Conservation (phyloP, 2,329 filamentous ascomycete genomes). For the Colletotrichum lupini region DNA sequence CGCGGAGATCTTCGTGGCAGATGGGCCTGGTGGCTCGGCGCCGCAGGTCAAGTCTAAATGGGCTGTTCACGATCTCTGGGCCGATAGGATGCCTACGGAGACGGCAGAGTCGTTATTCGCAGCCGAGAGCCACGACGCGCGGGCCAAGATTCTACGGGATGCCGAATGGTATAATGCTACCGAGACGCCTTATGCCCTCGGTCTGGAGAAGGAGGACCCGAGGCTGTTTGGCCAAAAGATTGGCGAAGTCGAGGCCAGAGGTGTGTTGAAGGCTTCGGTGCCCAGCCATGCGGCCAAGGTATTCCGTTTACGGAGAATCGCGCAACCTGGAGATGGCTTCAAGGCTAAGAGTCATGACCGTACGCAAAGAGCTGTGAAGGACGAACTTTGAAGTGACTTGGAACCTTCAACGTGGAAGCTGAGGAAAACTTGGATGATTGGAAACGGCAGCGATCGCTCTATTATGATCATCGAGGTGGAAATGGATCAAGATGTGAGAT, state of each 20-base stretch:
- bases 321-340: constrained; percentile 35
- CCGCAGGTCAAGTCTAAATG: constrained; percentile 36
- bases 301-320: constrained; percentile 37
- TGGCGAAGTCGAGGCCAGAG: constrained; percentile 34
- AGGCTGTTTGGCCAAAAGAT: constrained; percentile 38
- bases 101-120: constrained; percentile 31
- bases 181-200: constrained; percentile 34
- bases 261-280: constrained; percentile 30
- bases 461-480: too few relatives aligned
- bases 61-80: constrained; percentile 39
- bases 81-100: constrained; percentile 36
- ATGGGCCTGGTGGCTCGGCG: constrained; percentile 38
- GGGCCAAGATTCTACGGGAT: constrained; percentile 18
- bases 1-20: constrained; percentile 38
- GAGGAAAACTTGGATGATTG: neutral
- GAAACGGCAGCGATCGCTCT: too few relatives aligned
- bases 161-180: constrained; percentile 38
- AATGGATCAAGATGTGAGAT: too few relatives aligned
- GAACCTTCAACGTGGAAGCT: neutral
- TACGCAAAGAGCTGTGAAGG: constrained; percentile 35
- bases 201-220: constrained; percentile 36
- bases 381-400: constrained; percentile 30
- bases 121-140: constrained; percentile 18
- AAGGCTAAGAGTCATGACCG: constrained; percentile 37
- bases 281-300: constrained; percentile 37